phyloP scores from a whole-genome alignment of 805 yeast species.

The Candida sphagnicola region DNA sequence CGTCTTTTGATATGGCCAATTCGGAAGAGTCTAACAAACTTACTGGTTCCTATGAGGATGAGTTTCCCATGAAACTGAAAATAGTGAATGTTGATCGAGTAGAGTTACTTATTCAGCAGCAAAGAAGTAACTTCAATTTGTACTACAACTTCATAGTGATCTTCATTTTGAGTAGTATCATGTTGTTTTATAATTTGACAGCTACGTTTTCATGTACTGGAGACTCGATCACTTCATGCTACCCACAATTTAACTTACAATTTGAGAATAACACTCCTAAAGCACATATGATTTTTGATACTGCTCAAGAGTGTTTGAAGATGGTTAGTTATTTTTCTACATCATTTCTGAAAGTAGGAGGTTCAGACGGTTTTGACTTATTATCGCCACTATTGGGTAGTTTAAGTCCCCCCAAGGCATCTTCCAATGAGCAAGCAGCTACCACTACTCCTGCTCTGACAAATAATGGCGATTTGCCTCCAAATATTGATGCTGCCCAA shows the following conservation, averaged over 20 bases:
- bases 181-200: constrained; percentile 15
- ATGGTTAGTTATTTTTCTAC: constrained; percentile 43
- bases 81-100: too few species aligned
- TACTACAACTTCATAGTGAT: constrained; percentile 4
- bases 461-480: background rate
- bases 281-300: constrained; percentile 29
- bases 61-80: too few species aligned
- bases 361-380: background rate
- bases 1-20: too few species aligned
- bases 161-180: constrained; percentile 11
- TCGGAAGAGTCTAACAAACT: too few species aligned
- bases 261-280: constrained; percentile 31
- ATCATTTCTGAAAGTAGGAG: constrained; percentile 23
- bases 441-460: background rate
- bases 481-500: background rate
- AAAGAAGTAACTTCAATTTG: background rate
- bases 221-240: constrained; percentile 22
- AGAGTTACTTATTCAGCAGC: background rate
- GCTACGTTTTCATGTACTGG: constrained; percentile 28
- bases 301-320: constrained; percentile 38
- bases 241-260: constrained; percentile 43
- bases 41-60: too few species aligned
- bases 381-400: background rate
- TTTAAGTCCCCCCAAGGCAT: background rate
- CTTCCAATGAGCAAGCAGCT: background rate